Evolutionary conservation across 306 rosid species (phyloP).

Genomic region (Abrus pulchellus): DNA sequence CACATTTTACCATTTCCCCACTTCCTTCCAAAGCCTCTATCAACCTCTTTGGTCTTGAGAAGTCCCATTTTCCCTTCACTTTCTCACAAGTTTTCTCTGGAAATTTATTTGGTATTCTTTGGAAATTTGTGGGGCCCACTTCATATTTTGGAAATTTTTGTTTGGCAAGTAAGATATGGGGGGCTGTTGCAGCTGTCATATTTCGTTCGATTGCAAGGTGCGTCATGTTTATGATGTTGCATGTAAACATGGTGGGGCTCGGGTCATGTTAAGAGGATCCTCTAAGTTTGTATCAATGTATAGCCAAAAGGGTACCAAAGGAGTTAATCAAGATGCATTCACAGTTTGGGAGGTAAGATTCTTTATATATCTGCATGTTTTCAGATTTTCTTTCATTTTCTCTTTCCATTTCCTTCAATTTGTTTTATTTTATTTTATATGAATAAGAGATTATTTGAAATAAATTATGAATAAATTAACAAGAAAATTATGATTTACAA

Average conservation of each 20-base stretch:
- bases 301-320: constrained; percentile 77
- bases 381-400: not conserved
- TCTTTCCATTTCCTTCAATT: not conserved
- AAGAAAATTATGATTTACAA: too few species aligned
- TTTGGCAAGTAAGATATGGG: constrained; percentile 57
- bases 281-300: constrained; percentile 72
- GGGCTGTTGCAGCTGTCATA: constrained; percentile 55
- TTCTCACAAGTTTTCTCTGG: not conserved
- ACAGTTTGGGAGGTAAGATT: constrained; percentile 85
- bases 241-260: constrained; percentile 55
- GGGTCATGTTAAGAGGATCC: constrained; percentile 58
- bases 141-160: constrained; percentile 8
- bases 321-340: constrained; percentile 85
- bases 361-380: not conserved
- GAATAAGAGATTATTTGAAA: too few species aligned
- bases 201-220: constrained; percentile 18
- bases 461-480: too few species aligned
- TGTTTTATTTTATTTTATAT: not conserved
- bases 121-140: constrained; percentile 25
- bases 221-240: constrained; percentile 35
- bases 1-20: not conserved
- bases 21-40: not conserved
- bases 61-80: constrained; percentile 10
- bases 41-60: not conserved
- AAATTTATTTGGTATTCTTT: constrained; percentile 23